These are phyloP conservation scores for Diplocarpon rosae DNA, from an alignment of 2,329 filamentous ascomycete species.

Conservation along the genomic window DNA sequence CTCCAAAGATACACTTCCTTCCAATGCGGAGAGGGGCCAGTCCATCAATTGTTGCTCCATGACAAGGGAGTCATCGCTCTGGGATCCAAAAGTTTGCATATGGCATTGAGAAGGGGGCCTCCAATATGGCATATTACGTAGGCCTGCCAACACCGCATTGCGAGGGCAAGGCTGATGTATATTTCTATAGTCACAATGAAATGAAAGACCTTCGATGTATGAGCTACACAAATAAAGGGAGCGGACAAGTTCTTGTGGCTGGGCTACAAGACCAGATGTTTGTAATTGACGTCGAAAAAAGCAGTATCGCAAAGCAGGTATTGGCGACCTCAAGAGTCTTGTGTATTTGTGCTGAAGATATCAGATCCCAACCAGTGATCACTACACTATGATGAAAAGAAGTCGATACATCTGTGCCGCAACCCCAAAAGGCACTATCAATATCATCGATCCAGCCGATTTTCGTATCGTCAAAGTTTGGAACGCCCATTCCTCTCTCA, in stretches of 20 bases:
- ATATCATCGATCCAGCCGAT: constrained; percentile 72
- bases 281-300: constrained; percentile 58
- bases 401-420: constrained; percentile 87
- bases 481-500: constrained; percentile 77
- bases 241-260: constrained; percentile 73
- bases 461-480: constrained; percentile 76
- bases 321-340: neutral
- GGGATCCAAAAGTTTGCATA: constrained; percentile 73
- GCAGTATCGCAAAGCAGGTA: constrained; percentile 58
- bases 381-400: constrained; percentile 88
- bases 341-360: constrained; percentile 23
- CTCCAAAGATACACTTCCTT: constrained; percentile 86
- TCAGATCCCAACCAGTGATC: constrained; percentile 57
- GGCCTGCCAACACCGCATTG: constrained; percentile 6
- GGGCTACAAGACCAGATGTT: constrained; percentile 83
- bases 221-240: constrained; percentile 84
- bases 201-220: constrained; percentile 89
- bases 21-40: constrained; percentile 63
- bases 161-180: constrained; percentile 14
- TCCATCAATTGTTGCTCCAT: constrained; percentile 83
- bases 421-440: constrained; percentile 68
- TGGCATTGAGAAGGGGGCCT: constrained; percentile 71
- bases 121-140: constrained; percentile 83
- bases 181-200: constrained; percentile 45
- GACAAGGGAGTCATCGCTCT: constrained; percentile 85